Base-by-base conservation (phyloP, 768 basidiomycete species). In the Termitomyces bulborhizus region DNA sequence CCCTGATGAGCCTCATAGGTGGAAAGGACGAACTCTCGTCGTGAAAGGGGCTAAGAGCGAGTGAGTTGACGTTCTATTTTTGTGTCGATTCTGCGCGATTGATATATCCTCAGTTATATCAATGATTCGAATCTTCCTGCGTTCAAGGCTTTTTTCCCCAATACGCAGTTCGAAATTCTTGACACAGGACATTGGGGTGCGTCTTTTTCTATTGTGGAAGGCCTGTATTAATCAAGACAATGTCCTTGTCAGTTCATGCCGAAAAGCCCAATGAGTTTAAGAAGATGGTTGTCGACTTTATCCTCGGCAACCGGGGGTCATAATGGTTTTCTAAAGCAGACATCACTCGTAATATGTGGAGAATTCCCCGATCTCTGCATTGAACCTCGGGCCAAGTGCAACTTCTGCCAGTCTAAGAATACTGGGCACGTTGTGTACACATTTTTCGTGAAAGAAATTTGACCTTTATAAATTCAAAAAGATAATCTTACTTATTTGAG, bases 111-210 rank as follows among this genome's bases (percentile, higher is more conserved):
- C 31, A 85, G 86, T 57, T 91, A 86, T 67, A 82, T 94, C 63
- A 91, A 88, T 58, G 67, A 74, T 16, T 72, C 77, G 41, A 90
- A 89, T 63, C 70, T 83, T 8, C 77, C 82, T 0, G 56, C 76
- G 2, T 77, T 84, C 39, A 65, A 80, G 57, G 63, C 72, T 27
- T 90, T 88, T 67, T 95, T 94, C 71, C 90, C 92, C 0, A 71
- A 76, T 34, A 80, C 82, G 76, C 60, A 61, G 18, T 64, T 93
- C 6, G 76, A 82, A 62, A 75, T 68, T 29, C 69, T 94, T 24
- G 82, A 90, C 55, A 73, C 90, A 0, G 82, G 84, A 1, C 93
- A 95, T 69, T 94, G 93, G 93, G 86, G 88, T 88, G 63, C 16
- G 47, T 46, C 44, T 53, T 4, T 32, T 41, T 24, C 2, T 3